Evolutionary conservation across 176 grass and related monocot genomes (phyloP).

Genomic region (Areca catechu): DNA sequence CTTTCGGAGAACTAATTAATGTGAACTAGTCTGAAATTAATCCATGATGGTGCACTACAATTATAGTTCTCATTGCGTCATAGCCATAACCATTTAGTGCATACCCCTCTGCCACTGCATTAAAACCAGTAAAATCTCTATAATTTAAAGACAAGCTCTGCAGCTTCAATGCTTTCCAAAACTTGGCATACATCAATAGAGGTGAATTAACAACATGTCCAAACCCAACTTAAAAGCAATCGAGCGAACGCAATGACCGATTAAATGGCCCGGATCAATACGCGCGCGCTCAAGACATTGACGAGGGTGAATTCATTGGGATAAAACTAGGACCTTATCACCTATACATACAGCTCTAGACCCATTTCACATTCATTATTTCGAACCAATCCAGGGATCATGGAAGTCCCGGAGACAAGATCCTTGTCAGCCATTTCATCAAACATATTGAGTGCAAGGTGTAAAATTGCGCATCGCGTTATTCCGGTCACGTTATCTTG

Average conservation of each 20-base stretch:
- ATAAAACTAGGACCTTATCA: not conserved
- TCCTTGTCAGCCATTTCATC: slow-evolving; percentile 37
- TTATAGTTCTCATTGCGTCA: slow-evolving; percentile 5
- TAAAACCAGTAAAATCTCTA: slow-evolving; percentile 35
- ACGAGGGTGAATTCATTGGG: not conserved
- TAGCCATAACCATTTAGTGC: slow-evolving; percentile 8
- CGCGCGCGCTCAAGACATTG: slow-evolving; percentile 16
- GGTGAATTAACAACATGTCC: slow-evolving; percentile 21
- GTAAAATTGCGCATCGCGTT: slow-evolving; percentile 1
- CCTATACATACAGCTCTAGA: not conserved
- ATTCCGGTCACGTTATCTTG: too few species aligned
- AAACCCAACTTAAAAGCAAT: slow-evolving; percentile 26
- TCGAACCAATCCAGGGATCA: not conserved
- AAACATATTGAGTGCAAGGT: slow-evolving; percentile 13
- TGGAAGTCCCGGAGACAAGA: slow-evolving; percentile 34
- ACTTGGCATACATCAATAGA: slow-evolving; percentile 37
- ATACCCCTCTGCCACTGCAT: slow-evolving; percentile 37
- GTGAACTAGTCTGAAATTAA: slow-evolving; percentile 27
- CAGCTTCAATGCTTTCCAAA: slow-evolving; percentile 12
- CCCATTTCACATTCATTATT: not conserved
- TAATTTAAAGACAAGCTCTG: slow-evolving; percentile 14
- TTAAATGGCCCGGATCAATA: not conserved
- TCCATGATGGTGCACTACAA: slow-evolving; percentile 6
- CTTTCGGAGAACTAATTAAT: slow-evolving; percentile 27
- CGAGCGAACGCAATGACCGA: slow-evolving; percentile 23